These are phyloP conservation scores for Phytophthora vignae DNA, from an alignment of 352 stramenopile species.

Conservation along the genomic window DNA sequence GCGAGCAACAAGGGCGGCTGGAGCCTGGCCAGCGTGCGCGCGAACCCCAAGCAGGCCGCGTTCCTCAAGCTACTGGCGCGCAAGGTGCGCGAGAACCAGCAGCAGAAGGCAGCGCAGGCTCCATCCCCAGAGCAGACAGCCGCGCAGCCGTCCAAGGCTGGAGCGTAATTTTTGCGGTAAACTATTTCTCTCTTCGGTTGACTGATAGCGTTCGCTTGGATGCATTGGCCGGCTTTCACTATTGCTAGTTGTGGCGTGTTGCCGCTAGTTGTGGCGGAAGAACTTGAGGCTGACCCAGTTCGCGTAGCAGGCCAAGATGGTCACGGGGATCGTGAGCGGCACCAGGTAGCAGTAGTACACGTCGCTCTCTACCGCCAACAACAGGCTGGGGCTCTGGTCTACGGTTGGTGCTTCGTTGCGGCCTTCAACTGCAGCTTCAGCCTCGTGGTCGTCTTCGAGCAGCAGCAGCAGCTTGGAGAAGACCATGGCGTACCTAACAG, in stretches of 20 bases:
- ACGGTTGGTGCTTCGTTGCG: neutral
- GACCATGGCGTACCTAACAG: slow-evolving; percentile 74
- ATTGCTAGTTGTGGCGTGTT: neutral
- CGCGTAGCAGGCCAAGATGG: slow-evolving; percentile 79
- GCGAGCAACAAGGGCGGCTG: slow-evolving; percentile 33
- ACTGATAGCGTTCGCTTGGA: no score
- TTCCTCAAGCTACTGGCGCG: slow-evolving; percentile 68
- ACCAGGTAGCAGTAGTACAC: slow-evolving; percentile 86
- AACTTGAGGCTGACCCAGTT: slow-evolving; percentile 91
- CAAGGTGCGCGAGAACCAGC: slow-evolving; percentile 64
- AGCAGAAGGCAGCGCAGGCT: slow-evolving; percentile 3
- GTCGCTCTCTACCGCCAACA: slow-evolving; percentile 64
- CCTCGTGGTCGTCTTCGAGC: slow-evolving; percentile 19
- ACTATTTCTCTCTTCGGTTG: no score
- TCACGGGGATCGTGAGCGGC: slow-evolving; percentile 79
- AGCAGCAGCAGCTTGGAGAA: slow-evolving; percentile 67
- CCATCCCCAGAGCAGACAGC: neutral
- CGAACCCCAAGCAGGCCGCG: slow-evolving; percentile 71
- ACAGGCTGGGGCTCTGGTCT: slow-evolving; percentile 21
- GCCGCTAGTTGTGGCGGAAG: slow-evolving; percentile 81
- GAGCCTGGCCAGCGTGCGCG: slow-evolving; percentile 62
- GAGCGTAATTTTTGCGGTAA: slow-evolving; percentile 6
- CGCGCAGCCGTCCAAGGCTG: neutral
- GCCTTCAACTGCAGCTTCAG: neutral
- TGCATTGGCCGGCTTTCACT: no score